Conservation (phyloP, 1,284 basidiomycete species). For the Kwoniella shivajii region DNA sequence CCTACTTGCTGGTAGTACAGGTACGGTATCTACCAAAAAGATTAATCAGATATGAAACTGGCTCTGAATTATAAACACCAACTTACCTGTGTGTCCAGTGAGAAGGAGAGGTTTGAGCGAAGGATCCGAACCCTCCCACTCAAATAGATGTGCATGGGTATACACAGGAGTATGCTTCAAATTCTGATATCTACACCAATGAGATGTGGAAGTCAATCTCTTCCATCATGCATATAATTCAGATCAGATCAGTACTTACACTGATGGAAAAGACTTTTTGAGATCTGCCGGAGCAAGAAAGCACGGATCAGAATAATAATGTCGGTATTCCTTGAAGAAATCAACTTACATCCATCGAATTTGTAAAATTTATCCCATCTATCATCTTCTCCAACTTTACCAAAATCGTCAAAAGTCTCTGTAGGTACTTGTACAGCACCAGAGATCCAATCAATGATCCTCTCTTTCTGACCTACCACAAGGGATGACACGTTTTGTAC, state of each 20-base stretch:
- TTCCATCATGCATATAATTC: not conserved
- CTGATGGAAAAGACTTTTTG: not conserved
- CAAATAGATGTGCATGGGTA: slow-evolving; percentile 67
- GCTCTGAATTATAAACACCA: not conserved
- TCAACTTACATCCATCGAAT: slow-evolving; percentile 46
- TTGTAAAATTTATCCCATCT: slow-evolving; percentile 51
- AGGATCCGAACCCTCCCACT: slow-evolving; percentile 63
- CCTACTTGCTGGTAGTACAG: slow-evolving; percentile 61
- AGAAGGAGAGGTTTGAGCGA: slow-evolving; percentile 66
- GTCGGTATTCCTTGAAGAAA: not conserved
- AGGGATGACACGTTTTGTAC: slow-evolving; percentile 23
- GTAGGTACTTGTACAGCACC: slow-evolving; percentile 48
- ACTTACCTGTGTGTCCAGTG: slow-evolving; percentile 65
- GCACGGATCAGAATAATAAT: not conserved
- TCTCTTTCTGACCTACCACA: slow-evolving; percentile 29
- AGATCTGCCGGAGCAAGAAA: not conserved
- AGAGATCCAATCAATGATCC: slow-evolving; percentile 38
- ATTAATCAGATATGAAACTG: not conserved
- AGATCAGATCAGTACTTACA: not conserved
- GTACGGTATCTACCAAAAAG: slow-evolving; percentile 59
- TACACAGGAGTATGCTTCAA: slow-evolving; percentile 64
- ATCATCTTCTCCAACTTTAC: slow-evolving; percentile 45
- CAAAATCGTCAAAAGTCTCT: slow-evolving; percentile 53
- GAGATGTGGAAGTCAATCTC: not conserved
- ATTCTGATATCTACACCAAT: slow-evolving; percentile 58